A percentile compares a stretch with the other conserved stretches of the same genome.
Evolutionary conservation across 2,329 filamentous ascomycete species (phyloP).

Genomic region (Akanthomyces dipterigenus): DNA sequence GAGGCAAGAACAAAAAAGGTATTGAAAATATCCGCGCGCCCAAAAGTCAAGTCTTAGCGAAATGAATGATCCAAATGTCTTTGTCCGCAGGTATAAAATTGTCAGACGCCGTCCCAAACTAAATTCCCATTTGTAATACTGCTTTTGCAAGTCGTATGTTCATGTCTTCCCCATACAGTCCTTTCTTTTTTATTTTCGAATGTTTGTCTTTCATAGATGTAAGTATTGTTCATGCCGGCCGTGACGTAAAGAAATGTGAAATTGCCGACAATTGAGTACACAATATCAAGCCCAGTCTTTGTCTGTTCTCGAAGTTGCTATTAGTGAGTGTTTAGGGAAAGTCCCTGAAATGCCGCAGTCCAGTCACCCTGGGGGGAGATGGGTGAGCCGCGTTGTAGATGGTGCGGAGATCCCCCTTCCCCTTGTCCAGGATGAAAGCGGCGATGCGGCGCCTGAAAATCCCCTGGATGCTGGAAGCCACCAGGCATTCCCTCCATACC

Average conservation of each 20-base stretch:
- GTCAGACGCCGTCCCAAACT: conserved; percentile 11
- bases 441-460: conserved; percentile 41
- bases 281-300: conserved; percentile 8
- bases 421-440: conserved; percentile 38
- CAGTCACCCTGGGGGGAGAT: conserved; percentile 50
- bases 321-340: conserved; percentile 62
- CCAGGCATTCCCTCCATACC: conserved; percentile 24
- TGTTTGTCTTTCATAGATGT: conserved; percentile 6
- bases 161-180: conserved; percentile 1
- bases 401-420: conserved; percentile 28
- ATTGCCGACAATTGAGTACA: not conserved
- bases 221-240: conserved; percentile 3
- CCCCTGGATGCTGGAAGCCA: conserved; percentile 29
- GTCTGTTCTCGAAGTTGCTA: not conserved
- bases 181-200: conserved; percentile 5
- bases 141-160: conserved; percentile 12
- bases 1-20: conserved; percentile 15
- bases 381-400: conserved; percentile 33
- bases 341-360: conserved; percentile 58
- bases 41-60: conserved; percentile 12
- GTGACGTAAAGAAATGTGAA: not conserved
- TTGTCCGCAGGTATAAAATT: conserved; percentile 10
- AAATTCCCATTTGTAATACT: conserved; percentile 9
- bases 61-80: conserved; percentile 13
- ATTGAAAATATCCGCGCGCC: conserved; percentile 7